Percentiles rank a stretch among this genome's conserved stretches.
phyloP scores from a whole-genome alignment of 805 yeast species.

The Blastobotrys attinorum region DNA sequence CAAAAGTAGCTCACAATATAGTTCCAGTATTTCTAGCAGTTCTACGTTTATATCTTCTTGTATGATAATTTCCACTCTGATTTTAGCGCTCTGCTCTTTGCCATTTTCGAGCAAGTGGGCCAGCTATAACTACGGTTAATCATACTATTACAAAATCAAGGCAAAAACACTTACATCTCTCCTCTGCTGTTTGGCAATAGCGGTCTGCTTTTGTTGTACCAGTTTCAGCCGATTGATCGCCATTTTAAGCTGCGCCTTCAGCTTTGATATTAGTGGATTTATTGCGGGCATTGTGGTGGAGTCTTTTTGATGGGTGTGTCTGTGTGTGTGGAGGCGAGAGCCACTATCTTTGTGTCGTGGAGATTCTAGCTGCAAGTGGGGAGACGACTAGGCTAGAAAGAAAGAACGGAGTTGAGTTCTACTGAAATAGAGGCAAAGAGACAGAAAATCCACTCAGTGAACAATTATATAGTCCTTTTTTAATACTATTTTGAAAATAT shows the following conservation, averaged over 20 bases:
- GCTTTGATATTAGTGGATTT: slow-evolving; percentile 5
- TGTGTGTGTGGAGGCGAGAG: no score
- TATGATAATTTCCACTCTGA: slow-evolving; percentile 76
- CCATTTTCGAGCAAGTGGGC: slow-evolving; percentile 65
- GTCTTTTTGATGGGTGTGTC: no score
- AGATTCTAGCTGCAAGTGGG: no score
- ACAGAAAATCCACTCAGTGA: no score
- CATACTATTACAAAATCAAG: no score
- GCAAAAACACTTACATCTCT: slow-evolving; percentile 35
- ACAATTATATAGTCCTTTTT: no score
- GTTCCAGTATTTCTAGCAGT: slow-evolving; percentile 66
- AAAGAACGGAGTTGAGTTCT: no score
- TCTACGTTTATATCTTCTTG: slow-evolving; percentile 77
- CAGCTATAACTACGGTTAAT: slow-evolving; percentile 27
- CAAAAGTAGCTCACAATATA: slow-evolving; percentile 71
- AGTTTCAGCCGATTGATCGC: slow-evolving; percentile 63
- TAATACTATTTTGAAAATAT: no score
- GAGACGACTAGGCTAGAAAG: no score
- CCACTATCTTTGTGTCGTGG: no score
- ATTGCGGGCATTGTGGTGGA: slow-evolving; percentile 1
- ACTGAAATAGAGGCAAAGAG: no score
- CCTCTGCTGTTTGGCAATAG: slow-evolving; percentile 67
- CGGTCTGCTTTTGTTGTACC: slow-evolving; percentile 66
- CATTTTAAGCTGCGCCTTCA: slow-evolving; percentile 43
- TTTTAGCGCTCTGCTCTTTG: slow-evolving; percentile 74